These are phyloP conservation scores for Cercospora sojina DNA, from an alignment of 2,329 filamentous ascomycete species.

Conservation along the genomic window DNA sequence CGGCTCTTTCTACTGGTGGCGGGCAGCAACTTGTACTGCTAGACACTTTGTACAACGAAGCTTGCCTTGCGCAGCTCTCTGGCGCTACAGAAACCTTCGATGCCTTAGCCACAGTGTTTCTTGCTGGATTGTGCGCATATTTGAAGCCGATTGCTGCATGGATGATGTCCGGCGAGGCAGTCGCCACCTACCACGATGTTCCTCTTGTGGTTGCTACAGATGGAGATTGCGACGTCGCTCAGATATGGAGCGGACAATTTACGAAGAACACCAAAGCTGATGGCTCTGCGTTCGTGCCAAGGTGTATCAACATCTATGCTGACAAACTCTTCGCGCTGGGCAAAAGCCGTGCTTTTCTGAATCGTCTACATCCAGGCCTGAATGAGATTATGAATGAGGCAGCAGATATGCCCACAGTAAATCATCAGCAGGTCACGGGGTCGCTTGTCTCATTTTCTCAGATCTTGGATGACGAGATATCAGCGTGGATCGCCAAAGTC, in stretches of 20 bases:
- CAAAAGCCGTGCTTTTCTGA: slow-evolving; percentile 84
- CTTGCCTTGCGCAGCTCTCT: slow-evolving; percentile 67
- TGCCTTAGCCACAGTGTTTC: slow-evolving; percentile 68
- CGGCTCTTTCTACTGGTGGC: slow-evolving; percentile 44
- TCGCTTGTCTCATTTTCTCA: slow-evolving; percentile 63
- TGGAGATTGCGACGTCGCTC: slow-evolving; percentile 60
- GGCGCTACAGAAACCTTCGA: slow-evolving; percentile 62
- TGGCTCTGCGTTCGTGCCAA: slow-evolving; percentile 66
- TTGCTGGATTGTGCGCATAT: slow-evolving; percentile 79
- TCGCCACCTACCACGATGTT: slow-evolving; percentile 53
- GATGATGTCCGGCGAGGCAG: slow-evolving; percentile 77
- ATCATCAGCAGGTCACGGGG: slow-evolving; percentile 7
- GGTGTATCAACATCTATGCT: slow-evolving; percentile 69
- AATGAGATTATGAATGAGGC: background rate
- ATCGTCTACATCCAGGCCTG: slow-evolving; percentile 56
- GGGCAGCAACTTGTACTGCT: slow-evolving; percentile 65
- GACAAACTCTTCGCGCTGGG: slow-evolving; percentile 79
- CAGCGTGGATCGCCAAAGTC: slow-evolving; percentile 73
- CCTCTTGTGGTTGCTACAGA: slow-evolving; percentile 65
- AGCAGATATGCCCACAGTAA: slow-evolving; percentile 12
- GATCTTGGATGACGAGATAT: slow-evolving; percentile 69
- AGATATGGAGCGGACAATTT: slow-evolving; percentile 76
- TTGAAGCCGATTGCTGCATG: slow-evolving; percentile 75
- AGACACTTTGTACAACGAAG: slow-evolving; percentile 72
- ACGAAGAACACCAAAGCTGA: slow-evolving; percentile 61